A percentile compares a stretch with the other conserved stretches of the same genome.
These are phyloP conservation scores for Colletotrichum orbiculare DNA, from an alignment of 2,329 filamentous ascomycete genomes.

Conservation along the genomic window DNA sequence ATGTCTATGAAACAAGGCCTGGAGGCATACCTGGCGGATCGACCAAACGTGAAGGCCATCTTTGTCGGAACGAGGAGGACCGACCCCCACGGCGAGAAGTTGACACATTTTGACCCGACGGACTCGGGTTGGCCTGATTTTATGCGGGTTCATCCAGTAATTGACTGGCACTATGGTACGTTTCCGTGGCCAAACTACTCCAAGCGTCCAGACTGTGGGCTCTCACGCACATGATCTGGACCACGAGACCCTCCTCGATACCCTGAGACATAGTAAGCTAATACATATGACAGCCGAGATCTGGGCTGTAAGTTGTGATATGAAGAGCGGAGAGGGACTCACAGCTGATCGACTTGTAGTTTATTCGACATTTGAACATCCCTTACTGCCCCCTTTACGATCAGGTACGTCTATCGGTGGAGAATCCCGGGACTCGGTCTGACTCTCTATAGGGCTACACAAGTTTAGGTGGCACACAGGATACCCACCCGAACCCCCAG, in stretches of 20 bases:
- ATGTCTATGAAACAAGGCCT: conserved; percentile 86
- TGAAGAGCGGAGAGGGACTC: background rate
- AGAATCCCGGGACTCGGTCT: background rate
- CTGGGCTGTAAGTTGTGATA: conserved; percentile 77
- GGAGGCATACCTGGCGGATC: conserved; percentile 76
- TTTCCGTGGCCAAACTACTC: background rate
- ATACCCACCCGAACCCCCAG: conserved; percentile 90
- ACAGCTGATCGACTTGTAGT: conserved; percentile 57
- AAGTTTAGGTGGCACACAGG: conserved; percentile 87
- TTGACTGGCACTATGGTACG: conserved; percentile 90
- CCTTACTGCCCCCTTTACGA: conserved; percentile 92
- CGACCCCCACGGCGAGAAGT: conserved; percentile 84
- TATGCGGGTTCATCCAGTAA: conserved; percentile 93
- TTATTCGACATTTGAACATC: conserved; percentile 81
- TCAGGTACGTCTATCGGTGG: conserved; percentile 41
- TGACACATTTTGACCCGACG: conserved; percentile 88
- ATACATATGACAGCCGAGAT: conserved; percentile 70
- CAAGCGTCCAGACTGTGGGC: background rate
- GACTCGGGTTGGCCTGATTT: conserved; percentile 92
- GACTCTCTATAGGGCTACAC: conserved; percentile 75
- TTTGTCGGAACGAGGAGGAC: conserved; percentile 91
- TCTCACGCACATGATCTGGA: background rate
- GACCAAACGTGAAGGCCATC: conserved; percentile 76
- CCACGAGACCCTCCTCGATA: background rate
- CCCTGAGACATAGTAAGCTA: background rate